phyloP scores from a whole-genome alignment of 257 asterid species.

The Forsythia viridissima region DNA sequence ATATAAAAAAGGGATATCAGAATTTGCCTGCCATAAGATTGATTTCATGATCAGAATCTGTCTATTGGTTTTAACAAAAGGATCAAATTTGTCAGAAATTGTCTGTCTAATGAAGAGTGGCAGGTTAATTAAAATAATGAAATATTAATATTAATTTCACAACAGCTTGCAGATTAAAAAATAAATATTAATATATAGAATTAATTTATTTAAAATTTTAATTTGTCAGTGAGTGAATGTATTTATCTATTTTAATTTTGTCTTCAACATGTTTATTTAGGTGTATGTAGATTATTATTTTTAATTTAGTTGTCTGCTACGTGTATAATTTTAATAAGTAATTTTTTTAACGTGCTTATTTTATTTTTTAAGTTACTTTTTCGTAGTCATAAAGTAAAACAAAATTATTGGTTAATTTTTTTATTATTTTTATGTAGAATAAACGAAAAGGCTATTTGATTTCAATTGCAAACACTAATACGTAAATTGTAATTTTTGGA shows the following conservation, averaged over 20 bases:
- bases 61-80: slow-evolving; percentile 38
- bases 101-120: slow-evolving; percentile 36
- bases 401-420: too few species aligned
- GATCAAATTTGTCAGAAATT: slow-evolving; percentile 46
- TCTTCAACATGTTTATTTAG: neutral
- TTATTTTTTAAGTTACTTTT: too few species aligned
- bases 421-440: too few species aligned
- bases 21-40: too few species aligned
- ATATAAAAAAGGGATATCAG: neutral
- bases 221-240: neutral
- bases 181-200: too few species aligned
- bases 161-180: slow-evolving; percentile 20
- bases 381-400: too few species aligned
- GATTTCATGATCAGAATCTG: slow-evolving; percentile 33
- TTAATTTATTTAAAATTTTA: too few species aligned
- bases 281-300: neutral
- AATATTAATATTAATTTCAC: neutral
- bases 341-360: too few species aligned
- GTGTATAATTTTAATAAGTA: too few species aligned
- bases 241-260: neutral
- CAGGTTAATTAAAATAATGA: slow-evolving; percentile 4
- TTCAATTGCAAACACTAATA: too few species aligned
- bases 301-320: too few species aligned
- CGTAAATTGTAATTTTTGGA: neutral
- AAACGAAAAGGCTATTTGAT: too few species aligned